These are phyloP conservation scores for Clavispora vitiphila DNA, from an alignment of 805 yeast species.

Conservation along the genomic window DNA sequence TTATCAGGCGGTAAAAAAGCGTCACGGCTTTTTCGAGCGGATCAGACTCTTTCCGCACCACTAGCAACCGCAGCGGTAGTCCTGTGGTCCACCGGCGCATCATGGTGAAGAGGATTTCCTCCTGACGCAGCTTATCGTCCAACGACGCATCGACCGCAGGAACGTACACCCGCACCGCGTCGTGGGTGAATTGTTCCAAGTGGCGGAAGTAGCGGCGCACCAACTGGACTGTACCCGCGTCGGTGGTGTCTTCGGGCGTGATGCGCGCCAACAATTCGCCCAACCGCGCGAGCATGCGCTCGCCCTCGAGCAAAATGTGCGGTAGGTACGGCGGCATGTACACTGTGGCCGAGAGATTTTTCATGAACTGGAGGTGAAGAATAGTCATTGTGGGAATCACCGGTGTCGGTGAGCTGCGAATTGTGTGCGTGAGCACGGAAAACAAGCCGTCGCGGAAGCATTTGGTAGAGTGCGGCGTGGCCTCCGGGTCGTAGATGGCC, in stretches of 20 bases:
- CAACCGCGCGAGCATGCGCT: constrained; percentile 20
- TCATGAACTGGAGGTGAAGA: constrained; percentile 32
- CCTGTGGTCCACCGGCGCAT: constrained; percentile 31
- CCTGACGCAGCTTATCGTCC: constrained; percentile 24
- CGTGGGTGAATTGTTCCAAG: constrained; percentile 20
- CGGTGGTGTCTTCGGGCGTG: constrained; percentile 3
- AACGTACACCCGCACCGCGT: constrained; percentile 21
- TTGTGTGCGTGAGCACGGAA: constrained; percentile 27
- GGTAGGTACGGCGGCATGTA: constrained; percentile 35
- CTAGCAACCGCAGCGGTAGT: constrained; percentile 26
- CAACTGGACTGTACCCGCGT: constrained; percentile 10
- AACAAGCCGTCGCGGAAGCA: constrained; percentile 40
- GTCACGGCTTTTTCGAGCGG: constrained; percentile 30
- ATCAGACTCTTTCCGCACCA: constrained; percentile 18
- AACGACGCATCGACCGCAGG: constrained; percentile 23
- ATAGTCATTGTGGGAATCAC: constrained; percentile 19
- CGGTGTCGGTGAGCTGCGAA: constrained; percentile 4
- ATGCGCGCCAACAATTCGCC: constrained; percentile 11
- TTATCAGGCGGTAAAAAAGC: constrained; percentile 28
- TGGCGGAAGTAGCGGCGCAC: constrained; percentile 20
- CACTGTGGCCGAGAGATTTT: constrained; percentile 28
- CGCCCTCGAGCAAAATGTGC: constrained; percentile 25
- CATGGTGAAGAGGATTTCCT: constrained; percentile 30
- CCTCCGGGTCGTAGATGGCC: constrained; percentile 42
- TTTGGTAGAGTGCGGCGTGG: constrained; percentile 29